Conservation (phyloP, 169 alveolate genomes). For the Plasmodium coatneyi region DNA sequence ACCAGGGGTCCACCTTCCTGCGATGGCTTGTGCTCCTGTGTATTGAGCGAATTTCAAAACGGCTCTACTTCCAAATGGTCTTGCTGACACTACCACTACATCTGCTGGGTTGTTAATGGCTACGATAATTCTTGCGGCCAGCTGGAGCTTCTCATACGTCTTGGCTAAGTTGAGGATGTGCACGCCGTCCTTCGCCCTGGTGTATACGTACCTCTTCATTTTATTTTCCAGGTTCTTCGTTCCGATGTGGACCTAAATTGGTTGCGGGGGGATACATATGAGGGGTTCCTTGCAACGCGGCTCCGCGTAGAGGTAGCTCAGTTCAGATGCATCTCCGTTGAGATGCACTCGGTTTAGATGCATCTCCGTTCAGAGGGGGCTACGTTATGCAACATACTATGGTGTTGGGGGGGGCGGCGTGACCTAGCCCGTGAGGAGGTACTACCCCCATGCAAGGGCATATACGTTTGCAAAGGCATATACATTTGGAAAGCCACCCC, state of each 20-base stretch:
- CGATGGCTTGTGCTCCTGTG: conserved; percentile 96
- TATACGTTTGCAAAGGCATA: background rate
- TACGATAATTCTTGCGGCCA: conserved; percentile 99
- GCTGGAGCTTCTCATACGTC: conserved; percentile 98
- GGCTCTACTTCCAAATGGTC: conserved; percentile 98
- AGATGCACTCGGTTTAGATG: no score
- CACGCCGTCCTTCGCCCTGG: conserved; percentile 97
- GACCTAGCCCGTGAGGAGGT: background rate
- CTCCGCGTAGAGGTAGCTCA: no score
- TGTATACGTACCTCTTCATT: conserved; percentile 97
- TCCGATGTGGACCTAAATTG: conserved; percentile 95
- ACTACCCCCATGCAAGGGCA: background rate
- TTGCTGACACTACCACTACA: conserved; percentile 97
- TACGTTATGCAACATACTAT: background rate
- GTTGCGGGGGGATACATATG: background rate
- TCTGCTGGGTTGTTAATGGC: conserved; percentile 98
- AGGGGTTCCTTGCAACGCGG: background rate
- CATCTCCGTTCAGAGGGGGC: no score
- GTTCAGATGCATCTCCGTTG: background rate
- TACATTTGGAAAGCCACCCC: background rate
- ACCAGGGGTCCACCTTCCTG: conserved; percentile 99
- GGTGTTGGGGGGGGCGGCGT: background rate
- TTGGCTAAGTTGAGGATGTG: conserved; percentile 96
- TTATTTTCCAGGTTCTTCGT: conserved; percentile 96
- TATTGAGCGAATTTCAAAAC: conserved; percentile 98